phyloP scores from a whole-genome alignment of 768 basidiomycete species.

The Boletus rubroflammeus region DNA sequence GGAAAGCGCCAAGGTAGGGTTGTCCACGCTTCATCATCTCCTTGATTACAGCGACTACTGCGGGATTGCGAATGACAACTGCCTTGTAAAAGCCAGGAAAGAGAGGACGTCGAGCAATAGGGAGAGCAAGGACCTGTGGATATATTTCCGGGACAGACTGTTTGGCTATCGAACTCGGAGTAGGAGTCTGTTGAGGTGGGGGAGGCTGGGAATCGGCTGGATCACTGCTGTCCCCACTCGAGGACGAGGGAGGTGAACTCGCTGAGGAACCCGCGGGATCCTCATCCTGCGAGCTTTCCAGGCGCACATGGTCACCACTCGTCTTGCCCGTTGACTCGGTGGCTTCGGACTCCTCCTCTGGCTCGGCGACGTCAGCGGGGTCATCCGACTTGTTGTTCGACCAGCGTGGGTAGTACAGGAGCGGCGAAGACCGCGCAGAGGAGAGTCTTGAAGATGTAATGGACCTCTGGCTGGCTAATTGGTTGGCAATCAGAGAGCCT shows the following conservation, averaged over 20 bases:
- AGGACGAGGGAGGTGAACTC: conserved; percentile 36
- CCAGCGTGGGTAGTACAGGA: conserved; percentile 37
- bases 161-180: conserved; percentile 65
- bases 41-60: conserved; percentile 89
- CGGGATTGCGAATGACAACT: conserved; percentile 87
- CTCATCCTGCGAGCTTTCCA: conserved; percentile 32
- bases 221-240: conserved; percentile 38
- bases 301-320: conserved; percentile 14
- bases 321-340: conserved; percentile 20
- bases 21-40: conserved; percentile 97
- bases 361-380: conserved; percentile 21
- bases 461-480: conserved; percentile 16
- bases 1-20: conserved; percentile 94
- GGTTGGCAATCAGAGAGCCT: conserved; percentile 4
- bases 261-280: conserved; percentile 31
- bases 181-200: conserved; percentile 33
- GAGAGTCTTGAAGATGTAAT: conserved; percentile 26
- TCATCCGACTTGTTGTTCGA: conserved; percentile 34
- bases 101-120: conserved; percentile 90
- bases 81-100: conserved; percentile 99
- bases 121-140: conserved; percentile 91
- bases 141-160: conserved; percentile 87
- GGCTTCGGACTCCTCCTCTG: conserved; percentile 24
- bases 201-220: conserved; percentile 39
- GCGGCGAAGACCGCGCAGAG: conserved; percentile 31